Conservation (phyloP, 768 basidiomycete species). For the Tylopilus felleus region DNA sequence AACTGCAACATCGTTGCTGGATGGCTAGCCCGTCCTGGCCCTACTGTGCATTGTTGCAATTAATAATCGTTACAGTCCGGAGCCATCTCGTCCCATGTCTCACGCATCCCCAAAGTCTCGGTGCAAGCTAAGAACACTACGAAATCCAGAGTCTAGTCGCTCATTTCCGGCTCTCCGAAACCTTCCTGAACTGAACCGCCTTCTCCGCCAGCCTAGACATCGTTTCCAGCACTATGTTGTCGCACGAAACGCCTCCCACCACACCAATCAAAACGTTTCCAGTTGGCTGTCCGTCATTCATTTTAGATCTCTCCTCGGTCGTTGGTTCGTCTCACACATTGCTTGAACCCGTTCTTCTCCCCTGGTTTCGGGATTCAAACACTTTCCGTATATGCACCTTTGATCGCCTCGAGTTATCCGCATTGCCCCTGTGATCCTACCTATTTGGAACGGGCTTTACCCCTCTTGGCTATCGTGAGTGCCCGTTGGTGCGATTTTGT, state of each 20-base stretch:
- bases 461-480: conserved; percentile 7
- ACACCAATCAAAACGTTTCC: conserved; percentile 26
- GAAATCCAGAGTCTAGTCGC: no score
- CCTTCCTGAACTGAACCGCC: not conserved
- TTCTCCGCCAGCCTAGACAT: not conserved
- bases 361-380: conserved; percentile 2
- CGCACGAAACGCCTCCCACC: not conserved
- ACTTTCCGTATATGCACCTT: not conserved
- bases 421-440: conserved; percentile 10
- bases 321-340: conserved; percentile 7
- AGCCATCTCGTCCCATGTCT: not conserved
- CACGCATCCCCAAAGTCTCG: not conserved
- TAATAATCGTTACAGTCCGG: conserved; percentile 5
- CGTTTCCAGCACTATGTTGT: not conserved
- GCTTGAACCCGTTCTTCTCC: not conserved
- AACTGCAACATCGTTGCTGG: not conserved
- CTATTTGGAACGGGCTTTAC: conserved; percentile 5
- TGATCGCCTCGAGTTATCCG: conserved; percentile 21
- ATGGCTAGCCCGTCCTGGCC: not conserved
- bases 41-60: conserved; percentile 11
- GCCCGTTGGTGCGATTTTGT: not conserved
- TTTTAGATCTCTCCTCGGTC: conserved; percentile 4
- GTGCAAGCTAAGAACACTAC: not conserved
- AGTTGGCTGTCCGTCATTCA: conserved; percentile 19
- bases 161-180: not conserved